phyloP scores from a whole-genome alignment of 441 rosid genomes.

The California macrophylla region DNA sequence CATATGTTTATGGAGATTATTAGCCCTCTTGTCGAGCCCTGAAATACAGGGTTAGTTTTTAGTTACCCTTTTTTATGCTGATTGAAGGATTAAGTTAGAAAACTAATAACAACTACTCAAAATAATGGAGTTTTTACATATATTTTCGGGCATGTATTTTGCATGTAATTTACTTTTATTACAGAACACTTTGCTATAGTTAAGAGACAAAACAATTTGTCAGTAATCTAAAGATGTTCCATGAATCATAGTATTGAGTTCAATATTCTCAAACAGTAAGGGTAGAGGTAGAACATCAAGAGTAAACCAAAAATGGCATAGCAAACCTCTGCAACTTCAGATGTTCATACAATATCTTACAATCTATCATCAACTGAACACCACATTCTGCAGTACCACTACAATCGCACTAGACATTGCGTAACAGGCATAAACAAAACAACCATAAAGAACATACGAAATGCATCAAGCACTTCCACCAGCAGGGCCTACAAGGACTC shows the following conservation, averaged over 20 bases:
- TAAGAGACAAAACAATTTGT: too few species aligned
- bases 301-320: neutral
- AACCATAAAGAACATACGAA: too few species aligned
- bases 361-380: neutral
- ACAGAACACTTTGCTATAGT: too few species aligned
- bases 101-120: neutral
- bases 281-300: too few species aligned
- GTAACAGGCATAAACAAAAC: too few species aligned
- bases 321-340: neutral
- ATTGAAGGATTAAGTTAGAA: neutral
- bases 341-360: neutral
- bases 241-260: too few species aligned
- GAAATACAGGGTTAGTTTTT: neutral
- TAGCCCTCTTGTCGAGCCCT: too few species aligned
- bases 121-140: neutral
- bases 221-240: too few species aligned
- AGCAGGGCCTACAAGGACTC: conserved; percentile 89
- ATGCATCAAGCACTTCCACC: conserved; percentile 31
- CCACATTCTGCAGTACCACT: neutral
- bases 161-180: neutral
- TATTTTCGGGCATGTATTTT: neutral
- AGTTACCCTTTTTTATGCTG: neutral
- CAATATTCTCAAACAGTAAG: too few species aligned
- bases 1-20: too few species aligned
- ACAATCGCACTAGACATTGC: too few species aligned